A percentile compares a stretch with the other conserved stretches of the same genome.
Evolutionary conservation across 2,329 filamentous ascomycete species (phyloP).

Genomic region (Neonectria hederae): DNA sequence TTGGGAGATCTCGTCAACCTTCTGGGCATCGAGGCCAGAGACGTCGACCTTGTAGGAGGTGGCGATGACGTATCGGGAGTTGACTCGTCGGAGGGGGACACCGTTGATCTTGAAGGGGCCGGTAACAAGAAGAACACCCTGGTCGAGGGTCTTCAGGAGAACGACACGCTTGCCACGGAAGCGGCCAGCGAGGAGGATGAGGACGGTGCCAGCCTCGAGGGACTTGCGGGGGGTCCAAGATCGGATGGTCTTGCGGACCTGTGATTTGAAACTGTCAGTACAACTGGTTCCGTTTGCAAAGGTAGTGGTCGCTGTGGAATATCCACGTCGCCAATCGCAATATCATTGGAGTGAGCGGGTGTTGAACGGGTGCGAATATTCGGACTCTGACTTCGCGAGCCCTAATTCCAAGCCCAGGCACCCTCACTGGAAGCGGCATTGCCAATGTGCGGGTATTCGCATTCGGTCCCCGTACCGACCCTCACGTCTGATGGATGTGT

Average conservation of each 20-base stretch:
- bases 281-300: conserved; percentile 20
- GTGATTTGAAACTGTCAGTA: conserved; percentile 48
- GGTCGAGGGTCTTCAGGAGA: conserved; percentile 96
- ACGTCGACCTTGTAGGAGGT: conserved; percentile 88
- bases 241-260: conserved; percentile 96
- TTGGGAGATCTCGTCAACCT: conserved; percentile 81
- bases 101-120: conserved; percentile 99
- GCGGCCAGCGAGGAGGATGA: conserved; percentile 98
- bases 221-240: conserved; percentile 87
- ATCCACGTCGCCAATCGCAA: conserved; percentile 28
- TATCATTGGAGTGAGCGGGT: conserved; percentile 17
- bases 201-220: conserved; percentile 92
- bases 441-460: conserved; percentile 20
- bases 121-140: conserved; percentile 98
- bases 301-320: conserved; percentile 14
- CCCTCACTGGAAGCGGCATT: conserved; percentile 21
- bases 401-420: conserved; percentile 19
- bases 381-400: conserved; percentile 30
- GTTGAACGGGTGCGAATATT: conserved; percentile 30
- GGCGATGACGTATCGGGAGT: conserved; percentile 92
- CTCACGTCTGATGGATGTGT: conserved; percentile 15
- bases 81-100: conserved; percentile 94
- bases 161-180: conserved; percentile 99
- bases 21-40: conserved; percentile 85
- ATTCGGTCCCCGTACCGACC: conserved; percentile 24